Evolutionary conservation across 2,329 filamentous ascomycete genomes (phyloP), one percentile per base, ranked within the genome.

Genomic region (Drechslerella coelobrocha): DNA sequence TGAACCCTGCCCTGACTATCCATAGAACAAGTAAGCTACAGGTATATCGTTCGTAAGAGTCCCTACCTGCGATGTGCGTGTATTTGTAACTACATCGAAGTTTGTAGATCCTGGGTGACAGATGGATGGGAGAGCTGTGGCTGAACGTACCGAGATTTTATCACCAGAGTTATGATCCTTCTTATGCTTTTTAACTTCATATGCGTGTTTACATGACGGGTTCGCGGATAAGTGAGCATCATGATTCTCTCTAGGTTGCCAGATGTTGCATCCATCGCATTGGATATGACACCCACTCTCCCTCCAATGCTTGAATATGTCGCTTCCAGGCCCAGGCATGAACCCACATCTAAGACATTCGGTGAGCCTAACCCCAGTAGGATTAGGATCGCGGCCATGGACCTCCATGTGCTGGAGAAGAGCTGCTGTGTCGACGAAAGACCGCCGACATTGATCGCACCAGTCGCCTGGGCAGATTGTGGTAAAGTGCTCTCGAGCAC

Each of bases 271-370:
- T 19, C 7, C 27, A 6, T 27, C 12, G 37, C 65, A 69, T 57
- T 57, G 5, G 8, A 45, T 17, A 24, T 69, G 56, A 12, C 65
- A 69, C 5, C 51, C 51, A 4, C 55, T 69, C 41, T 61, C 52
- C 5, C n/a, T 47, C 65, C 65, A 69, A 21, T 69, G 65, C 4
- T 12, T n/a, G 31, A 48, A 14, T 5, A 69, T 10, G 14, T 53
- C 21, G 8, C 26, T 34, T 21, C 34, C 57, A 10, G n/a, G 21
- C 14, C 31, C 34, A 23, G 27, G 17, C 26, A 56, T 26, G 31
- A 52, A 47, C 8, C 26, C 51, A 37, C 63, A 68, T 37, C 17
- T 7, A 4, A 45, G 41, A 10, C 41, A 45, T 17, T 5, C 4
- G 19, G 4, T 19, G 5, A 45, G 2, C 41, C 4, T 6, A 5